phyloP scores from a whole-genome alignment of 352 stramenopile genomes.

The Halophytophthora batemanensis region DNA sequence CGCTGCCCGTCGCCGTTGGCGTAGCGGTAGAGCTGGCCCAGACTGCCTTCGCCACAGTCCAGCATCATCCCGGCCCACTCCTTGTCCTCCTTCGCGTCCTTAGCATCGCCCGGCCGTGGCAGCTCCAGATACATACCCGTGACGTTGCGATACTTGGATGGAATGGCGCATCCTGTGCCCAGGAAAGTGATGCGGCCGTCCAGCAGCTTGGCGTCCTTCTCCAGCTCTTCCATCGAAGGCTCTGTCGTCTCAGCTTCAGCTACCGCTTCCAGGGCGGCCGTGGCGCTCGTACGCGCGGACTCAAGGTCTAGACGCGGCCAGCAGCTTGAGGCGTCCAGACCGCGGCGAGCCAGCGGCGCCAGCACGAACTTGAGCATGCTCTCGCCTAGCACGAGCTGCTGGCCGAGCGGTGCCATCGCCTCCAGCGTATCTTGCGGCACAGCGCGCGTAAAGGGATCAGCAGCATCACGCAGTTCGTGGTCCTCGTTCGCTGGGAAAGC shows the following conservation, averaged over 20 bases:
- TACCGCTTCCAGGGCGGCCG: constrained; percentile 4
- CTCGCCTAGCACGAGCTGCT: constrained; percentile 43
- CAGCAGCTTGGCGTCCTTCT: constrained; percentile 18
- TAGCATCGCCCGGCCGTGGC: constrained; percentile 2
- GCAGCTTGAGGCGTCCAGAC: constrained; percentile 56
- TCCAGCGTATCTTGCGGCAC: constrained; percentile 10
- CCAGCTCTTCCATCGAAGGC: constrained; percentile 1
- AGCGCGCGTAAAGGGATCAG: constrained; percentile 28
- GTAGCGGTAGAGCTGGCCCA: constrained; percentile 89
- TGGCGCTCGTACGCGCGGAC: constrained; percentile 37
- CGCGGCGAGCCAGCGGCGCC: constrained; percentile 49
- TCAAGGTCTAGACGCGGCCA: constrained; percentile 49
- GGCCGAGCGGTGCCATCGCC: neutral
- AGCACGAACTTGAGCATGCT: constrained; percentile 75
- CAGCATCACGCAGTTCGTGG: constrained; percentile 42
- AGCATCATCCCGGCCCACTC: constrained; percentile 82
- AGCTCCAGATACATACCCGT: constrained; percentile 93
- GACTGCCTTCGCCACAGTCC: constrained; percentile 95
- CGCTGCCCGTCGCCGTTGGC: constrained; percentile 35
- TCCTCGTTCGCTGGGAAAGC: constrained; percentile 53
- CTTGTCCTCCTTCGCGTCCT: neutral
- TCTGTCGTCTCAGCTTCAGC: neutral
- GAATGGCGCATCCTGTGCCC: constrained; percentile 95
- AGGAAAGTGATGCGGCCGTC: constrained; percentile 91
- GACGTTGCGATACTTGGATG: constrained; percentile 98